Evolutionary conservation across 352 stramenopile species (phyloP).

Genomic region (Phytophthora sansomeana): DNA sequence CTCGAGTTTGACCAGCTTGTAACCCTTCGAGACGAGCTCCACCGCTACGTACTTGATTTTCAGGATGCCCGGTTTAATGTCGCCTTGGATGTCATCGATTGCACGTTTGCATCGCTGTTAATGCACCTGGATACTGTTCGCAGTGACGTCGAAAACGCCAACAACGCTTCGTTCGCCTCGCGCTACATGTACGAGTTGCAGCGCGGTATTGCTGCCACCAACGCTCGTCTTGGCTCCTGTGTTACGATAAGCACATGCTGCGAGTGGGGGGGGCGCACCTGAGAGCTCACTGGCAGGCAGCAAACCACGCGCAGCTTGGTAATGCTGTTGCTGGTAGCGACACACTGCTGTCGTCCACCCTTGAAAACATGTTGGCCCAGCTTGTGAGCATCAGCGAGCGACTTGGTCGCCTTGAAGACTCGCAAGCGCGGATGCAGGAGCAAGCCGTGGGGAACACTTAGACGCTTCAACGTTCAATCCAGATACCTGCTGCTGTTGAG

Average conservation of each 20-base stretch:
- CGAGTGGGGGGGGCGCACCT: no score
- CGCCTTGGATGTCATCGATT: conserved; percentile 5
- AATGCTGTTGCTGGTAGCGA: no score
- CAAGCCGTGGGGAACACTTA: neutral
- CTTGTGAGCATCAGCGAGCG: neutral
- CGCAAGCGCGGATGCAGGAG: neutral
- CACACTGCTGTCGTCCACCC: no score
- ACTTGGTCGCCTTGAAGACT: conserved; percentile 3
- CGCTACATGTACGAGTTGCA: conserved; percentile 8
- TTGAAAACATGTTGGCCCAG: conserved; percentile 6
- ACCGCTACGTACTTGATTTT: neutral
- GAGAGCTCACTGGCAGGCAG: no score
- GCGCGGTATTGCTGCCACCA: neutral
- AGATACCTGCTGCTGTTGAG: no score
- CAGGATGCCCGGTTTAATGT: conserved; percentile 12
- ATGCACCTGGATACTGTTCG: conserved; percentile 10
- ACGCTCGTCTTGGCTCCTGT: neutral
- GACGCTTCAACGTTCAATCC: no score
- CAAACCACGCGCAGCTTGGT: no score
- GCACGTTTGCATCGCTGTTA: conserved; percentile 4
- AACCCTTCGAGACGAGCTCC: conserved; percentile 10
- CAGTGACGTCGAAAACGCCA: neutral
- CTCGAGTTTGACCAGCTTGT: conserved; percentile 3
- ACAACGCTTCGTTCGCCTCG: neutral
- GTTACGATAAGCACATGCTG: conserved; percentile 3